Evolutionary conservation across 371 early-diverging fungal species (phyloP), one percentile per base, ranked within the genome.

Genomic region (Apophysomyces ossiformis): DNA sequence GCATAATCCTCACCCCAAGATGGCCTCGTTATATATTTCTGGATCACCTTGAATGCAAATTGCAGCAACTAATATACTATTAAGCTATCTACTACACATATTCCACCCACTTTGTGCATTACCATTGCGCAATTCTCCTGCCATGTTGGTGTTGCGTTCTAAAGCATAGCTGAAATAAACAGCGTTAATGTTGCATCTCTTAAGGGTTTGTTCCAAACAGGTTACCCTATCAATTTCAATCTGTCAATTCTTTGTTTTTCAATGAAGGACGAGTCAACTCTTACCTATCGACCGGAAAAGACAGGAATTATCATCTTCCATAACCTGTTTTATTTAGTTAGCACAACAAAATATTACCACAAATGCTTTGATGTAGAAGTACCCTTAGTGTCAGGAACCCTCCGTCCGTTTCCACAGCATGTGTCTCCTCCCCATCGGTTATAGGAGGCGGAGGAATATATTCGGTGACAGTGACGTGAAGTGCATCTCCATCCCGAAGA

Each of bases 221-320:
- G 36, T 4, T 64, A 67, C 43, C 32, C 59, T 56, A 41, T 54
- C 7, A 2, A 2, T 26, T 26, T 26, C 2, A 26, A 26, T 26
- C 32, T 26, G 32, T 26, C 32, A 26, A 26, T 1, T 26, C 32
- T 26, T 26, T 26, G 32, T 26, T 26, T 26, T 26, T 26, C 2
- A 26, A 26, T 26, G 3, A 26, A 26, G 0, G 32, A 26, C 32
- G 32, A 37, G 26, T 32, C 45, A 18, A 41, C 21, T 15, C 59
- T 68, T 73, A 76, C 85, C 83, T 21, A 85, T 67, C 8, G 86
- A 73, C 62, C 84, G 76, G 63, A 85, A 85, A 11, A 85, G 67
- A 50, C 86, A 85, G 13, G 86, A 84, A 63, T 85, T 85, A 59
- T 85, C 86, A 62, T 85, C 84, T 12, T 74, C 73, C 76, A 83